Percentiles rank a stretch among this genome's conserved stretches.
These are phyloP conservation scores for Saksenaea vasiformis DNA, from an alignment of 371 early-diverging fungal genomes.

Conservation along the genomic window DNA sequence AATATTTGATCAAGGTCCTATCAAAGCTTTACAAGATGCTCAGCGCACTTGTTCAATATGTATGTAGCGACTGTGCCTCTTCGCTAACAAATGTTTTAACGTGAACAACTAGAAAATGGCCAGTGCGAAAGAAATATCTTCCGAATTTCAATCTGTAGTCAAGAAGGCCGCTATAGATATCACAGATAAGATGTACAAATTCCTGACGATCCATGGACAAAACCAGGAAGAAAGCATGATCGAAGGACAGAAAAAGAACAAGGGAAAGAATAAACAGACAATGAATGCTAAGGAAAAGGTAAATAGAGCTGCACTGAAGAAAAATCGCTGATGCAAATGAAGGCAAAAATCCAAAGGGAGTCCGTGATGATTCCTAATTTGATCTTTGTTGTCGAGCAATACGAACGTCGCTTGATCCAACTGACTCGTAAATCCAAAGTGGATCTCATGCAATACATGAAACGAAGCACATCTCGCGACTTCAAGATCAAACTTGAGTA, in stretches of 20 bases:
- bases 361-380: slow-evolving; percentile 64
- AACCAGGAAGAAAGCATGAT: slow-evolving; percentile 7
- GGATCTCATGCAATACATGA: slow-evolving; percentile 69
- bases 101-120: slow-evolving; percentile 33
- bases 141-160: slow-evolving; percentile 38
- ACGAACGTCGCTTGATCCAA: slow-evolving; percentile 66
- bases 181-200: slow-evolving; percentile 52
- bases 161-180: slow-evolving; percentile 31
- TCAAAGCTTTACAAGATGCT: slow-evolving; percentile 44
- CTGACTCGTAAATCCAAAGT: slow-evolving; percentile 65
- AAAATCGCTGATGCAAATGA: neutral
- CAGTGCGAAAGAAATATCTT: slow-evolving; percentile 25
- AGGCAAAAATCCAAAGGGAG: slow-evolving; percentile 62
- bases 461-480: slow-evolving; percentile 71
- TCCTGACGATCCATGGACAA: slow-evolving; percentile 48
- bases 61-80: slow-evolving; percentile 22
- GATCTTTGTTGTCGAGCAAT: slow-evolving; percentile 71
- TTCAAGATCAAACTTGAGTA: slow-evolving; percentile 62
- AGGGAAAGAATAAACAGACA: slow-evolving; percentile 10
- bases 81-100: neutral
- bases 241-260: slow-evolving; percentile 3
- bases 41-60: slow-evolving; percentile 47
- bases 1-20: slow-evolving; percentile 43
- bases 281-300: slow-evolving; percentile 26
- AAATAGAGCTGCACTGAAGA: slow-evolving; percentile 19